phyloP scores from a whole-genome alignment of 768 basidiomycete species.

The Coprinopsis marcescibilis region DNA sequence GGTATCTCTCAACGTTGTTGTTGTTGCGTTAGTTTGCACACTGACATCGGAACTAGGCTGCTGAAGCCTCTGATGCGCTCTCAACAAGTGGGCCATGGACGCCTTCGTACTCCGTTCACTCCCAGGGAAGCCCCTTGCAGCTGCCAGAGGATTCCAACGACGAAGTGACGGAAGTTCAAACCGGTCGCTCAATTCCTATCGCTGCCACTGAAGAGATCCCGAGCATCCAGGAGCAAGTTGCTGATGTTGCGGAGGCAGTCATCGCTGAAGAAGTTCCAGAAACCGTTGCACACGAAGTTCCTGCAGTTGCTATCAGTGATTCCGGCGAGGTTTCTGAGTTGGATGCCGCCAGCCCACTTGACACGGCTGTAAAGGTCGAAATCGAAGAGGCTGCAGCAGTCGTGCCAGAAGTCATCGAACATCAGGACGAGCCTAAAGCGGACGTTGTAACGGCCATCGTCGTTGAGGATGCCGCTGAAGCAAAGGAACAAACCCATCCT shows the following conservation, averaged over 20 bases:
- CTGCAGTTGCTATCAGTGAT: too few species aligned
- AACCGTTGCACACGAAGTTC: too few species aligned
- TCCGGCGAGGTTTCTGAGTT: neutral
- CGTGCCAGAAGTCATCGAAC: neutral
- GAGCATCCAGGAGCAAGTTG: too few species aligned
- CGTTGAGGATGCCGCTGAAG: neutral
- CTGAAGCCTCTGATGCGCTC: slow-evolving; percentile 1
- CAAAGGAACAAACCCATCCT: too few species aligned
- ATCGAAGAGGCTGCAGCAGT: neutral
- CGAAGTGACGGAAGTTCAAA: neutral
- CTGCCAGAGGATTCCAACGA: neutral
- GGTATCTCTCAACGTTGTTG: neutral
- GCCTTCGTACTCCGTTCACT: slow-evolving; percentile 36
- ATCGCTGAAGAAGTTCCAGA: too few species aligned
- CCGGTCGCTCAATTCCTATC: too few species aligned
- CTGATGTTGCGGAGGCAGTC: too few species aligned
- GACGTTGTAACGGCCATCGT: neutral
- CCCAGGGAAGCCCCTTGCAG: slow-evolving; percentile 24
- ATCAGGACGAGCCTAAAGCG: neutral
- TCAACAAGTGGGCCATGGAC: slow-evolving; percentile 30
- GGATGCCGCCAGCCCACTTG: too few species aligned
- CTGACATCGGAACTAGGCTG: neutral
- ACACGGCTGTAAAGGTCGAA: neutral
- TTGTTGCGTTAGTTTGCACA: neutral
- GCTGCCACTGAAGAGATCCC: too few species aligned